These are phyloP conservation scores for Thalassiosira livingstoniorum DNA, from an alignment of 352 stramenopile species.

Conservation along the genomic window DNA sequence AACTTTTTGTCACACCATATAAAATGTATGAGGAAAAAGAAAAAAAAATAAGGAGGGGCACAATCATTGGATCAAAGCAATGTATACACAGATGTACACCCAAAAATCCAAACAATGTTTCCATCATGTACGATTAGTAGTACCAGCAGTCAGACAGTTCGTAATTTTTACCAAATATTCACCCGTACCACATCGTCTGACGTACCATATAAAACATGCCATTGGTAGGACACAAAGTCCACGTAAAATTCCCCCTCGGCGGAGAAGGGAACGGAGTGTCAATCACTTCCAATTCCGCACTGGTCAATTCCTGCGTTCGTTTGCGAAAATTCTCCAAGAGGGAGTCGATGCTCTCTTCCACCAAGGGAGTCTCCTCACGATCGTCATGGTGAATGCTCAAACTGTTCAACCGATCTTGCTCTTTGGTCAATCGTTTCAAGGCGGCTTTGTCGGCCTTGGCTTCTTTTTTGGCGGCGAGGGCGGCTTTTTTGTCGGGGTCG, in stretches of 20 bases:
- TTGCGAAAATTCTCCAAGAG: conserved; percentile 82
- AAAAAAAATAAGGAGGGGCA: no score
- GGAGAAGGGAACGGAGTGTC: conserved; percentile 66
- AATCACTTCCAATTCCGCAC: conserved; percentile 60
- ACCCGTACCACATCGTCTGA: no score
- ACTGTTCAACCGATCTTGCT: conserved; percentile 17
- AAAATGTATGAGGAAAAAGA: no score
- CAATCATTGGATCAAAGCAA: no score
- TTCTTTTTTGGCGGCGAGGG: conserved; percentile 76
- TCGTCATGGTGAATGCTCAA: conserved; percentile 33
- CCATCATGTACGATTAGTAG: no score
- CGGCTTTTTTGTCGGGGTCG: conserved; percentile 80
- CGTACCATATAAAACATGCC: conserved; percentile 74
- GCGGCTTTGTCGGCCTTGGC: conserved; percentile 79
- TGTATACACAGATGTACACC: no score
- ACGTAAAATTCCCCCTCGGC: conserved; percentile 86
- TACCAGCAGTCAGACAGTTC: no score
- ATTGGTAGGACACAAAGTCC: conserved; percentile 77
- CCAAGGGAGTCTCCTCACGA: conserved; percentile 5
- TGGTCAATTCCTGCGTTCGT: conserved; percentile 43
- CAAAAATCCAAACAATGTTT: no score
- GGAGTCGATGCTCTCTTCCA: conserved; percentile 80
- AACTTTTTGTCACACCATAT: no score
- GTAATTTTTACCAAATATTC: no score
- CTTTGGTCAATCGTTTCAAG: conserved; percentile 75